A percentile compares a stretch with the other conserved stretches of the same genome.
These are phyloP conservation scores for Botrytis cinerea DNA, from an alignment of 2,329 filamentous ascomycete genomes.

Conservation along the genomic window DNA sequence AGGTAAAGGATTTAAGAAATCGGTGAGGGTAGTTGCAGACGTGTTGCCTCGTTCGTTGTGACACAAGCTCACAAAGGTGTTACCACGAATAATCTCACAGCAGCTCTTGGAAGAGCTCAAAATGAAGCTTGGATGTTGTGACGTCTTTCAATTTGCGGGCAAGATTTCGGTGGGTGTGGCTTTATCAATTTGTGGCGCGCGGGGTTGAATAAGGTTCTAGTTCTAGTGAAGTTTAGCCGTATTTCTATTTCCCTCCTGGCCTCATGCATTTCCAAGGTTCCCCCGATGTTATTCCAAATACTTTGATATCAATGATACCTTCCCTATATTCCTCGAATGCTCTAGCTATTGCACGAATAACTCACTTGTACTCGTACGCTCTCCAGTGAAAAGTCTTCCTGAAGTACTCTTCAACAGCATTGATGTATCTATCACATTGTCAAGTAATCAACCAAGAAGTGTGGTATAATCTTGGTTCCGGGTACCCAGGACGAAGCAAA, in stretches of 20 bases:
- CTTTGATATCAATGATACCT: background rate
- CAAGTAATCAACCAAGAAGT: background rate
- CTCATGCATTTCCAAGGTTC: background rate
- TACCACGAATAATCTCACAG: constrained; percentile 8
- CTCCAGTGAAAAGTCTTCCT: background rate
- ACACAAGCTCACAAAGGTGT: background rate
- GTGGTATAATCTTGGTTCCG: background rate
- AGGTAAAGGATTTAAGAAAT: background rate
- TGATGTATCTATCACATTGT: background rate
- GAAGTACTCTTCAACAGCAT: background rate
- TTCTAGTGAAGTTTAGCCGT: background rate
- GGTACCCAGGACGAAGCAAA: background rate
- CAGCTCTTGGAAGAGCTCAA: constrained; percentile 12
- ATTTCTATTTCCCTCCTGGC: no score
- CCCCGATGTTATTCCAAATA: background rate
- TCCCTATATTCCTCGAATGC: no score
- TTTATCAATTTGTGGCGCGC: constrained; percentile 6
- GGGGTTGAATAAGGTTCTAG: background rate
- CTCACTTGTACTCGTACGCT: background rate
- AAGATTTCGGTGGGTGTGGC: constrained; percentile 1
- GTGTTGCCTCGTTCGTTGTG: background rate
- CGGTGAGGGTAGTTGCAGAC: constrained; percentile 26
- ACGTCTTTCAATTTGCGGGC: constrained; percentile 17
- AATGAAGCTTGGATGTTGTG: constrained; percentile 7
- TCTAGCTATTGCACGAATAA: no score